Conservation (phyloP, 495 filamentous ascomycete genomes). For the Cercophora samala region DNA sequence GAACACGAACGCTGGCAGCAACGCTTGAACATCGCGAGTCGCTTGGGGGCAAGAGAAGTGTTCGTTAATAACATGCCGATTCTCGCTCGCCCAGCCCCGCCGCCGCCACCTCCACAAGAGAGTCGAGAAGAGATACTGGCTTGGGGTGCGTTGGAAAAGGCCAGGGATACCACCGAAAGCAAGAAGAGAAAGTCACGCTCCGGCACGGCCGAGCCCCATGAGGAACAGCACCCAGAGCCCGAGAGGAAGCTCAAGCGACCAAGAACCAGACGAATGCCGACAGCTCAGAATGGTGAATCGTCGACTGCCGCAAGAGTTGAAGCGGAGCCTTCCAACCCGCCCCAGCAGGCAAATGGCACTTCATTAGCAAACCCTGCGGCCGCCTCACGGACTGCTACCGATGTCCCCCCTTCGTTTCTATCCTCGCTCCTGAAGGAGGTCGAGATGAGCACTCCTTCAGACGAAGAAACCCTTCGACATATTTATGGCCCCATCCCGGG, state of each 20-base stretch:
- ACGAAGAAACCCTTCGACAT: slow-evolving; percentile 52
- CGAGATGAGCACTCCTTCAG: slow-evolving; percentile 59
- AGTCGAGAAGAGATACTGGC: slow-evolving; percentile 75
- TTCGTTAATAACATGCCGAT: slow-evolving; percentile 59
- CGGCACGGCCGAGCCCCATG: slow-evolving; percentile 65
- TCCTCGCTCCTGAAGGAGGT: slow-evolving; percentile 84
- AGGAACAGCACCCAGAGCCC: slow-evolving; percentile 55
- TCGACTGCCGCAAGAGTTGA: slow-evolving; percentile 28
- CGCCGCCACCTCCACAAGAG: slow-evolving; percentile 54
- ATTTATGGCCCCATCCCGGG: slow-evolving; percentile 46
- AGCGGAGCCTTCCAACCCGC: slow-evolving; percentile 3
- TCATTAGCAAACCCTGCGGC: neutral
- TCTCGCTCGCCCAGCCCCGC: slow-evolving; percentile 30
- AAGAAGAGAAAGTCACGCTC: slow-evolving; percentile 76
- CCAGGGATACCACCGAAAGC: slow-evolving; percentile 62
- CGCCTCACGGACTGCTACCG: slow-evolving; percentile 33
- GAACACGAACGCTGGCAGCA: slow-evolving; percentile 75
- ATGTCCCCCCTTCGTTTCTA: slow-evolving; percentile 62
- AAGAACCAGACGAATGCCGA: slow-evolving; percentile 54
- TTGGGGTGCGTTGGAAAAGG: slow-evolving; percentile 86
- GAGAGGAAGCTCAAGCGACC: slow-evolving; percentile 82
- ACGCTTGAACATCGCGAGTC: slow-evolving; percentile 72
- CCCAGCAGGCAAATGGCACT: neutral
- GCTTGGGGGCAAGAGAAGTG: slow-evolving; percentile 63
- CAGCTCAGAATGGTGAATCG: slow-evolving; percentile 36